Evolutionary conservation across 2,329 filamentous ascomycete genomes (phyloP).

Genomic region (Berkeleyomyces basicola): DNA sequence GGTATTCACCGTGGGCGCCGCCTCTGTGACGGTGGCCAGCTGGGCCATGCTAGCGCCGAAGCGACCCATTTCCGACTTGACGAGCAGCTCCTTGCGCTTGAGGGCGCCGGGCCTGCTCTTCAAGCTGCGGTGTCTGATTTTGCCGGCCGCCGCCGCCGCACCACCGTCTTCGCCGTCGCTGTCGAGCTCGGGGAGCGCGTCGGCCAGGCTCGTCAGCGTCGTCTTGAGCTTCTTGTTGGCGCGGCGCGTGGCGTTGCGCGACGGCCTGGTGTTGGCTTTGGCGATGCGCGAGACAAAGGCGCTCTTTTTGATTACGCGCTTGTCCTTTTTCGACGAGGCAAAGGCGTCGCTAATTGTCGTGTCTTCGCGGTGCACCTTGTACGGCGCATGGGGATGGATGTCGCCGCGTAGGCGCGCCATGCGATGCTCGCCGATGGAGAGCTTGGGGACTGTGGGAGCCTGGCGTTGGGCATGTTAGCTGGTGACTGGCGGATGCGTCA

Average conservation of each 20-base stretch:
- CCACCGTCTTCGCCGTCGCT: conserved; percentile 27
- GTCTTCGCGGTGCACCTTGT: conserved; percentile 34
- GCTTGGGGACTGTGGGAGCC: conserved; percentile 28
- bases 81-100: conserved; percentile 67
- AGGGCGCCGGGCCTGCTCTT: conserved; percentile 61
- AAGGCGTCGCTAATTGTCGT: conserved; percentile 41
- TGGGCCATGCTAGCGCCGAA: conserved; percentile 73
- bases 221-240: conserved; percentile 64
- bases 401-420: conserved; percentile 32
- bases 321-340: conserved; percentile 63
- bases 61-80: conserved; percentile 64
- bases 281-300: conserved; percentile 61
- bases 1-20: neutral
- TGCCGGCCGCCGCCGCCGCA: conserved; percentile 33
- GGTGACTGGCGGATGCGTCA: too few relatives aligned
- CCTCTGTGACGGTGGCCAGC: conserved; percentile 30
- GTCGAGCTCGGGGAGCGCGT: conserved; percentile 54
- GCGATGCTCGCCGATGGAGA: conserved; percentile 40
- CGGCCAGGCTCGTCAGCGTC: conserved; percentile 57
- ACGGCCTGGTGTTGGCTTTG: conserved; percentile 38
- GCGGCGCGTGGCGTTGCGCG: conserved; percentile 38
- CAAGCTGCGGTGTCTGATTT: conserved; percentile 58
- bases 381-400: conserved; percentile 33
- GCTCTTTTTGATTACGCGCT: conserved; percentile 66
- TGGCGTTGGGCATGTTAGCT: conserved; percentile 6